Conservation (phyloP, 768 basidiomycete species). For the Hypholoma sublateritium region DNA sequence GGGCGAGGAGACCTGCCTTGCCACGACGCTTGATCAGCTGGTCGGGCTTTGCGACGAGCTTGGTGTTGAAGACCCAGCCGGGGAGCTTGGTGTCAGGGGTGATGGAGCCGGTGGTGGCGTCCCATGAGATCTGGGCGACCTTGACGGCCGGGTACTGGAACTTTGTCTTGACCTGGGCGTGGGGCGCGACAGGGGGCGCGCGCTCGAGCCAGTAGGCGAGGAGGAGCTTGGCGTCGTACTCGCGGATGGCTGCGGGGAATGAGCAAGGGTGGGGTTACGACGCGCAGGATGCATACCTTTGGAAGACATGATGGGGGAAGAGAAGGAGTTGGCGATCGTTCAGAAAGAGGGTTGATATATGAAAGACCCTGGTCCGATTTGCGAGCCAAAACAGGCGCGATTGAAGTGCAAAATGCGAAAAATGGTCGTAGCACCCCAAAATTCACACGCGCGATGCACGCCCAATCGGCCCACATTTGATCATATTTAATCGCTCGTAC, state of each 20-base stretch:
- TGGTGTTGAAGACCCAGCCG: conserved; percentile 78
- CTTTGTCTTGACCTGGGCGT: conserved; percentile 50
- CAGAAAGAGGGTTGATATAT: conserved; percentile 20
- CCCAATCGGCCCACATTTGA: conserved; percentile 15
- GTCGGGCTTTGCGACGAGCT: conserved; percentile 96
- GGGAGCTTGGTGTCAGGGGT: conserved; percentile 60
- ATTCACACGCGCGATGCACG: conserved; percentile 25
- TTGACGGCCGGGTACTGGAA: conserved; percentile 67
- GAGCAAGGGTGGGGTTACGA: conserved; percentile 1
- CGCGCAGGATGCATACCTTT: conserved; percentile 32
- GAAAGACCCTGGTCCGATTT: conserved; percentile 25
- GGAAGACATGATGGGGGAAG: conserved; percentile 40
- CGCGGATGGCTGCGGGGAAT: conserved; percentile 64
- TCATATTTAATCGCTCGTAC: conserved; percentile 3
- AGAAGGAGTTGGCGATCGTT: conserved; percentile 11
- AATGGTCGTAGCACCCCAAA: conserved; percentile 22
- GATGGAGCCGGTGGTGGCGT: conserved; percentile 59
- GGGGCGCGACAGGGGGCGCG: conserved; percentile 75
- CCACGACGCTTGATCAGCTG: conserved; percentile 99
- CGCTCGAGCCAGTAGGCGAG: conserved; percentile 97
- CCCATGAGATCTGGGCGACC: conserved; percentile 90
- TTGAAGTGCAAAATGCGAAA: conserved; percentile 13
- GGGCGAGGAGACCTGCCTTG: conserved; percentile 91
- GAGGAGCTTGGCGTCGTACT: conserved; percentile 98
- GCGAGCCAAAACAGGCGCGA: conserved; percentile 17